Evolutionary conservation across 2,329 filamentous ascomycete genomes (phyloP), one percentile per base, ranked within the genome.

Genomic region (Pseudogymnoascus sp.): DNA sequence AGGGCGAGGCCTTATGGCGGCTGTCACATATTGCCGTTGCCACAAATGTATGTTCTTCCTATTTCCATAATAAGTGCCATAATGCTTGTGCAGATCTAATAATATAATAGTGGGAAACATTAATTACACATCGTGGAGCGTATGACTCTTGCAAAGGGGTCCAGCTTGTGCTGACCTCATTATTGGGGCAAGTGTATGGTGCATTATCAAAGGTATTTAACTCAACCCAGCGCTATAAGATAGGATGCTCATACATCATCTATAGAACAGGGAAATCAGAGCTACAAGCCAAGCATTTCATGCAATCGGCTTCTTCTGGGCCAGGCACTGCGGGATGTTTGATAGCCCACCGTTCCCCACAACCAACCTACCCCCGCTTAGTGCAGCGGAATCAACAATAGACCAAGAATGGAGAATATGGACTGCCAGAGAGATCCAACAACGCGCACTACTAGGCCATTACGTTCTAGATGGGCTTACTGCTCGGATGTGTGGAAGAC

Each of bases 261-360:
- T 36, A 40, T 53, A 75, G 72, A 78, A 78, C 59, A 69, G 75
- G 35, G 71, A 71, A 1, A 76, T 79, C 44, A 74, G 78, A 11
- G 78, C 74, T 1, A 78, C 77, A 31, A 77, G 75, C 63, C 77
- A 79, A 62, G 74, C 77, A 1, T 78, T 78, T 63, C 77, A 77
- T 36, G 76, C 75, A 1, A 71, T 79, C 0, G 76, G 75, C 2
- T 79, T 79, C 67, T 75, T 76, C 63, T 79, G 78, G 78, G 77
- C 77, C 33, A 72, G 76, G 28, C 76, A 78, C 61, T 78, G 76
- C 62, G 76, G 77, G 13, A 77, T 78, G 74, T 73, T 76, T 59
- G 74, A 78, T 35, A 74, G 69, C 53, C 69, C 71, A 26, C 69
- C 73, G 10, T 78, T 73, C 31, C 71, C 71, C 6, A 53, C 68